Conservation (phyloP, 495 filamentous ascomycete species). For the Jackrogersella minutella region DNA sequence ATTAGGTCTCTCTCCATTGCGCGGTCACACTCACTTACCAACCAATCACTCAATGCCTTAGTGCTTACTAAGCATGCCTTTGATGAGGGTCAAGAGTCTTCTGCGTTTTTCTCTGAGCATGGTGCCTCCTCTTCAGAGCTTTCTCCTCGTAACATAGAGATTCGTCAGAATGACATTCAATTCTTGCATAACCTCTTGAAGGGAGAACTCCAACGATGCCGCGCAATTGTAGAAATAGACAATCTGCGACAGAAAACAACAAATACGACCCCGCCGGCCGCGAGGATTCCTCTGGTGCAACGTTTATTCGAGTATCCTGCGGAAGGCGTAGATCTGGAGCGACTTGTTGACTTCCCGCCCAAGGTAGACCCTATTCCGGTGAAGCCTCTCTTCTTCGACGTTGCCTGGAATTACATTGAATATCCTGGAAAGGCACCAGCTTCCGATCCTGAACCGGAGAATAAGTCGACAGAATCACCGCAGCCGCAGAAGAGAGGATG, state of each 20-base stretch:
- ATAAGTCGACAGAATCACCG: constrained; percentile 43
- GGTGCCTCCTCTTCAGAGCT: constrained; percentile 38
- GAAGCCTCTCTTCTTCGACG: constrained; percentile 95
- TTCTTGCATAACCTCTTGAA: constrained; percentile 67
- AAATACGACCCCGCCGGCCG: constrained; percentile 39
- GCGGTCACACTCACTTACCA: constrained; percentile 79
- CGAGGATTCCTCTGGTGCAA: constrained; percentile 67
- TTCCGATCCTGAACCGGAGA: constrained; percentile 42
- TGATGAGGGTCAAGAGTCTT: constrained; percentile 58
- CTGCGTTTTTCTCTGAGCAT: constrained; percentile 41
- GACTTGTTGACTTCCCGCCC: constrained; percentile 88
- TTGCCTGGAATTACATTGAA: constrained; percentile 97
- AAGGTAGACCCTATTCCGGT: constrained; percentile 83
- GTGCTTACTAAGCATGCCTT: constrained; percentile 78
- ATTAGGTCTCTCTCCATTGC: constrained; percentile 83
- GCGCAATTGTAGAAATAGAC: constrained; percentile 82
- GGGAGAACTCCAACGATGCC: constrained; percentile 75
- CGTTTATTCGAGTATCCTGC: constrained; percentile 76
- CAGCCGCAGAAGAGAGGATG: constrained; percentile 78
- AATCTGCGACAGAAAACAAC: constrained; percentile 57
- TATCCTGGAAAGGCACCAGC: constrained; percentile 74
- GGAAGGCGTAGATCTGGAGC: constrained; percentile 71
- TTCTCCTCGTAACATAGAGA: constrained; percentile 60
- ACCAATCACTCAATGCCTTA: constrained; percentile 80
- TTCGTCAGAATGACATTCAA: constrained; percentile 64